These are phyloP conservation scores for Fusarium temperatum DNA, from an alignment of 2,329 filamentous ascomycete genomes.

Conservation along the genomic window DNA sequence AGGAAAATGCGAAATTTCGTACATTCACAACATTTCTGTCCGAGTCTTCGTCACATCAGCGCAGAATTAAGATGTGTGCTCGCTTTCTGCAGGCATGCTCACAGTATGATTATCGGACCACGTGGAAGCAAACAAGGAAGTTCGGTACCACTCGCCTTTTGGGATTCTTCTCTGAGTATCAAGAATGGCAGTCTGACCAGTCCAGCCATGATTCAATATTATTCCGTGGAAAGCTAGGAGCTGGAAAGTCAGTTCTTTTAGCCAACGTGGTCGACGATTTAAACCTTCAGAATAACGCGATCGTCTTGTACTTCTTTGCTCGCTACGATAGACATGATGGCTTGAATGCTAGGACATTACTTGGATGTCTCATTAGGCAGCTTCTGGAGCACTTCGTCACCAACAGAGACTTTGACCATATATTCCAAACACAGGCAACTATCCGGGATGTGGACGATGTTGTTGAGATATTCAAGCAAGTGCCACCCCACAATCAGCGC, in stretches of 20 bases:
- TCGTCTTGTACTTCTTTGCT: slow-evolving; percentile 46
- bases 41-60: neutral
- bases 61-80: slow-evolving; percentile 20
- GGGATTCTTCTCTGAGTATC: slow-evolving; percentile 7
- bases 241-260: slow-evolving; percentile 55
- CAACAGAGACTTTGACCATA: fast-evolving
- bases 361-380: slow-evolving; percentile 50
- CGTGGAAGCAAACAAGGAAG: slow-evolving; percentile 55
- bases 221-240: slow-evolving; percentile 52
- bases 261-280: slow-evolving; percentile 55
- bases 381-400: slow-evolving; percentile 19
- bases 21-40: neutral
- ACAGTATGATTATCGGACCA: slow-evolving; percentile 49
- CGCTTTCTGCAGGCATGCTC: slow-evolving; percentile 52
- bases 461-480: neutral
- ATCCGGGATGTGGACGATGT: neutral
- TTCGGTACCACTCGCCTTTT: slow-evolving; percentile 46
- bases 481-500: neutral
- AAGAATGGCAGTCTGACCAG: slow-evolving; percentile 16
- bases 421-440: neutral
- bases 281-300: slow-evolving; percentile 17
- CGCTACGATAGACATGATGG: slow-evolving; percentile 43
- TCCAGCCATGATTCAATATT: slow-evolving; percentile 42
- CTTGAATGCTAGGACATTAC: slow-evolving; percentile 41
- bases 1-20: slow-evolving; percentile 39